Conservation (phyloP, 2,329 filamentous ascomycete genomes). For the Escovopsis sp. region DNA sequence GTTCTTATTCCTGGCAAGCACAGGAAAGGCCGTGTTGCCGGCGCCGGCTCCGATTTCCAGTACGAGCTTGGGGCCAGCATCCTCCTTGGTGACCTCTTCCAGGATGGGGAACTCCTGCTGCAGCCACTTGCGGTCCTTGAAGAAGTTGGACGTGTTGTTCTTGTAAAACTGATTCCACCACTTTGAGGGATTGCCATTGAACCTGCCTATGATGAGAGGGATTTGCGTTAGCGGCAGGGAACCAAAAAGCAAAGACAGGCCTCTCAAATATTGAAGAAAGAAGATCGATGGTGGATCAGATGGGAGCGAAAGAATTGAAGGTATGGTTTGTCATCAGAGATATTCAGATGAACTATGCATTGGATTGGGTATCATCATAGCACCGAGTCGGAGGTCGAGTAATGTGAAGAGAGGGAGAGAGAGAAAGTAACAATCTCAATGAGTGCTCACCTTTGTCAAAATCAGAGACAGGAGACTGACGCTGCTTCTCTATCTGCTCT, state of each 20-base stretch:
- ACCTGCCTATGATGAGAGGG: conserved; percentile 40
- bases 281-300: conserved; percentile 33
- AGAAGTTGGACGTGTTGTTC: conserved; percentile 94
- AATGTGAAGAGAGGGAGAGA: not conserved
- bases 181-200: conserved; percentile 80
- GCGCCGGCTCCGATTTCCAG: conserved; percentile 91
- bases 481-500: conserved; percentile 71
- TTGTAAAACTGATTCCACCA: conserved; percentile 99
- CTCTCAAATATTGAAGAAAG: not conserved
- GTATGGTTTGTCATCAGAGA: conserved; percentile 46
- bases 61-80: conserved; percentile 54
- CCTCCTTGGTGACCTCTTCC: conserved; percentile 55
- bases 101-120: conserved; percentile 90
- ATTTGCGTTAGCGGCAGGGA: conserved; percentile 23
- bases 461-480: conserved; percentile 73
- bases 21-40: conserved; percentile 90
- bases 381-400: conserved; percentile 16
- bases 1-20: conserved; percentile 75
- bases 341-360: conserved; percentile 60
- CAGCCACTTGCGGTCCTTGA: conserved; percentile 97
- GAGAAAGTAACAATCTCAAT: not conserved
- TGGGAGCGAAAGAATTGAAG: conserved; percentile 58
- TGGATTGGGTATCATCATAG: conserved; percentile 40
- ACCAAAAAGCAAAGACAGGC: conserved; percentile 1
- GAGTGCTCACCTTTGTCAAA: conserved; percentile 65